phyloP scores from a whole-genome alignment of 1,284 basidiomycete genomes.

The Ganoderma boninense region DNA sequence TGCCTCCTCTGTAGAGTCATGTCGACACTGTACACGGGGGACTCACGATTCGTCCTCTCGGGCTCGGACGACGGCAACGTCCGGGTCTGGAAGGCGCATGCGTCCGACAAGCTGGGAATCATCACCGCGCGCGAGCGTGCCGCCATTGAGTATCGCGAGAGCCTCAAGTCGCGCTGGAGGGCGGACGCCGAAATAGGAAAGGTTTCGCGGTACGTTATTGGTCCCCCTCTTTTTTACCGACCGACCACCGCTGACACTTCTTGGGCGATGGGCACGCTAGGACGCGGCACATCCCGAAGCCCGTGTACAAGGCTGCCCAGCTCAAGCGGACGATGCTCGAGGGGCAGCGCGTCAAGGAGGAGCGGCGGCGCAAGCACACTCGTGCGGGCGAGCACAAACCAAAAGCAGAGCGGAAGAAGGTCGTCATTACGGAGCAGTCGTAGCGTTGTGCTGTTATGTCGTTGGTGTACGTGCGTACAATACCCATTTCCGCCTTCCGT shows the following conservation, averaged over 20 bases:
- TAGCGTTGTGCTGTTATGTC: constrained; percentile 35
- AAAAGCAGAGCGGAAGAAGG: constrained; percentile 90
- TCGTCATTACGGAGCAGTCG: constrained; percentile 82
- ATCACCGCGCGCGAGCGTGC: constrained; percentile 93
- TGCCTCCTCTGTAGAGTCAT: constrained; percentile 58
- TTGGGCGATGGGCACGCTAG: constrained; percentile 46
- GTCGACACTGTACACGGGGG: constrained; percentile 84
- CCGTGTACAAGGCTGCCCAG: constrained; percentile 87
- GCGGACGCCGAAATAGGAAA: constrained; percentile 84
- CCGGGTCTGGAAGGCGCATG: constrained; percentile 95
- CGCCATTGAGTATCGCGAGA: constrained; percentile 92
- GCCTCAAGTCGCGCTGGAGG: constrained; percentile 91
- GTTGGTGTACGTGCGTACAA: background rate
- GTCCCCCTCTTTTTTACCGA: background rate
- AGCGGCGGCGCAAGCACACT: constrained; percentile 89
- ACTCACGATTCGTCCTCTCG: constrained; percentile 92
- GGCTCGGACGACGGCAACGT: constrained; percentile 98
- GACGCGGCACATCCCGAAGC: constrained; percentile 88
- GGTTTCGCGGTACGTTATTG: constrained; percentile 73
- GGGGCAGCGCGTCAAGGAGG: constrained; percentile 90
- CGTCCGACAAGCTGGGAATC: constrained; percentile 92
- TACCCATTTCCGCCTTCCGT: background rate
- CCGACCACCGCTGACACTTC: background rate
- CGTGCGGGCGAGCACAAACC: constrained; percentile 89
- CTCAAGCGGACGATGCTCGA: constrained; percentile 96